A percentile compares a stretch with the other conserved stretches of the same genome.
Conservation (phyloP, 2,329 filamentous ascomycete species). For the Fusarium poae region DNA sequence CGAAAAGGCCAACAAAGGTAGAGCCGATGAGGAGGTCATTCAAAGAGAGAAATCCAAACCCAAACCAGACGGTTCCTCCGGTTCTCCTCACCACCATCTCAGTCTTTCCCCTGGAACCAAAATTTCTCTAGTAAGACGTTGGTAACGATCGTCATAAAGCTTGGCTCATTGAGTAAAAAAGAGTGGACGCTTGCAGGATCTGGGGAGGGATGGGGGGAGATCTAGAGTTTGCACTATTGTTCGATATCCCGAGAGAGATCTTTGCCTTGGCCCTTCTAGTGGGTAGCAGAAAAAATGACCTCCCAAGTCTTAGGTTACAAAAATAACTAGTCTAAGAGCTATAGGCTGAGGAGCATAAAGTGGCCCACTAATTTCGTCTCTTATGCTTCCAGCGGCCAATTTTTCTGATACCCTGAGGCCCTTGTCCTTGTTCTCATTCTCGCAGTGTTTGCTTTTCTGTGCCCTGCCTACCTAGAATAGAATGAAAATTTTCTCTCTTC, state of each 20-base stretch:
- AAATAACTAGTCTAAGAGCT: no score
- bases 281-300: no score
- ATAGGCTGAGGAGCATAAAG: no score
- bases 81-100: conserved; percentile 9
- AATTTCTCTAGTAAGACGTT: conserved; percentile 25
- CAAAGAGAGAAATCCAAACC: conserved; percentile 20
- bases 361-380: no score
- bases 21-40: background rate
- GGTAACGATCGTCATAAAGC: conserved; percentile 24
- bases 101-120: conserved; percentile 4
- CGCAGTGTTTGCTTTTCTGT: conserved; percentile 3
- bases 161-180: conserved; percentile 8
- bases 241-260: conserved; percentile 33
- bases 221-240: conserved; percentile 40
- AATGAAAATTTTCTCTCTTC: conserved; percentile 3
- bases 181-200: conserved; percentile 43
- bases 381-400: no score
- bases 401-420: no score
- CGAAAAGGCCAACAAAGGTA: conserved; percentile 34
- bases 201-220: conserved; percentile 12
- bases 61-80: conserved; percentile 27
- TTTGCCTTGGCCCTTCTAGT: conserved; percentile 20
- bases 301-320: no score
- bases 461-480: conserved; percentile 2
- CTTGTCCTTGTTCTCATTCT: background rate